Evolutionary conservation across 164 flowering plant genomes (phyloP).

Genomic region (Berberis vulgaris): DNA sequence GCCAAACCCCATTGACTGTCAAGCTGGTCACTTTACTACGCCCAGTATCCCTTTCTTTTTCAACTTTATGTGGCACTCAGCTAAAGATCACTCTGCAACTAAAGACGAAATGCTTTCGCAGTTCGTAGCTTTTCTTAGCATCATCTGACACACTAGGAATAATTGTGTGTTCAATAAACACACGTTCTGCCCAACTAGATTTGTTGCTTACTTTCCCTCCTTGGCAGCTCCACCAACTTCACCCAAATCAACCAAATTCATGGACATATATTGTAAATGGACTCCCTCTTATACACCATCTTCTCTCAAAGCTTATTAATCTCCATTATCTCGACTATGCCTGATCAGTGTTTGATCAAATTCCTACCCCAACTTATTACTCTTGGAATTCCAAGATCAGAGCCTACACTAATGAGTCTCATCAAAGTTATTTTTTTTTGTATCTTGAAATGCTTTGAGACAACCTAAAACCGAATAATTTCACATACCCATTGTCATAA

Average conservation of each 20-base stretch:
- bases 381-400: slow-evolving; percentile 24
- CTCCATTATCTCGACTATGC: slow-evolving; percentile 18
- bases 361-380: slow-evolving; percentile 17
- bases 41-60: no score
- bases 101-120: no score
- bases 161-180: no score
- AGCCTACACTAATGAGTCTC: slow-evolving; percentile 15
- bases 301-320: slow-evolving; percentile 20
- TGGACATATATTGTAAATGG: slow-evolving; percentile 19
- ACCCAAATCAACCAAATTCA: slow-evolving; percentile 26
- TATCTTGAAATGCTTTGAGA: slow-evolving; percentile 23
- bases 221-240: slow-evolving; percentile 9
- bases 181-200: no score
- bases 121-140: no score
- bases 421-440: slow-evolving; percentile 13
- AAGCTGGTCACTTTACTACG: no score
- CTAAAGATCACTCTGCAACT: no score
- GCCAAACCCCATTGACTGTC: no score
- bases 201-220: no score
- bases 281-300: slow-evolving; percentile 11
- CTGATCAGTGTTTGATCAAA: slow-evolving; percentile 17
- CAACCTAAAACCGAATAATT: slow-evolving; percentile 15
- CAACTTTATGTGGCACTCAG: no score
- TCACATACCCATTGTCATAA: slow-evolving; percentile 24
- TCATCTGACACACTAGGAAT: no score